Base-by-base conservation (phyloP, 169 alveolate species). In the Plasmodium ovale region DNA sequence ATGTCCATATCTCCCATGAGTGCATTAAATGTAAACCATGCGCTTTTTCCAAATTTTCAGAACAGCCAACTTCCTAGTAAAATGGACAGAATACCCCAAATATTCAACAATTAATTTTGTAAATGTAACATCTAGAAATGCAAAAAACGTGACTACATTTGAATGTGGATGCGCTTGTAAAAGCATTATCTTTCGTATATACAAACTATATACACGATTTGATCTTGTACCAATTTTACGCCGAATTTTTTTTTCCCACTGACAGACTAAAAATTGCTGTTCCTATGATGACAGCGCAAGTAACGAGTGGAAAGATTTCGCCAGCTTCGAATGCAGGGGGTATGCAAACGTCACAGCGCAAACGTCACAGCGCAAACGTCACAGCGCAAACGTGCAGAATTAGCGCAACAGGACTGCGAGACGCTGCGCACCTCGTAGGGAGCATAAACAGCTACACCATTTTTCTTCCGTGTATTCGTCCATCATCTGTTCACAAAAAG, bases 51-150 rank as follows among this genome's bases (percentile, higher is more conserved):
- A 19, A 44, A 68, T 42, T 9, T 42, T n/a, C 51, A 74, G 88
- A 54, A 74, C 88, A 12, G 88, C 88, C n/a, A 74, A 74, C 53
- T 74, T 74, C 37, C 10, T 74, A 9, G 42, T 74, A 12, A 74
- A 74, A 19, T 74, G 88, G 88, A 74, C 88, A 59, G 88, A 74
- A 25, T 74, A 74, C 37, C 88, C 88, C n/a, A 74, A 74, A 44
- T 74, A 74, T 33, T 74, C 88, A 0, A 74, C 88, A 27, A 74
- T 74, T 27, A 74, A 74, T 53, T 74, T 74, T 53, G 88, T 74
- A 51, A 60, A 74, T 44, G 88, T 74, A 74, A 23, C 10, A 0
- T 29, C 23, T 10, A 51, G 27, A 44, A 33, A 29, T 25, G 7
- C 25, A 72, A 9, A 19, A 42, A 2, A 39, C 23, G 58, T 37